Conservation (phyloP, 805 yeast genomes). For the Ogataea thermomethanolica region DNA sequence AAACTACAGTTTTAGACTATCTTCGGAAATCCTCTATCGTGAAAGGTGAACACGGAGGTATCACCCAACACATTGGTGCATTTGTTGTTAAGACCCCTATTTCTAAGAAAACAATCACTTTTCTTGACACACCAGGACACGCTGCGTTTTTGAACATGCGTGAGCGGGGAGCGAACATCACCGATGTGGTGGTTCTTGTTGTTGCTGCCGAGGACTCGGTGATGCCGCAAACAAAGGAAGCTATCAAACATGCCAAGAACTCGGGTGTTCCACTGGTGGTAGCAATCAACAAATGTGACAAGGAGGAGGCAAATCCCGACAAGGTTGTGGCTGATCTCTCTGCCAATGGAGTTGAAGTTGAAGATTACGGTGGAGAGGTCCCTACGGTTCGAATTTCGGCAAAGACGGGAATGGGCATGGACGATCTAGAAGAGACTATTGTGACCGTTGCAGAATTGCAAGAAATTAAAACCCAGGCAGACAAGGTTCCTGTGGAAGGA, state of each 20-base stretch:
- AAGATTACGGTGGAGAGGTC: slow-evolving; percentile 92
- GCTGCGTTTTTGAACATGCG: slow-evolving; percentile 96
- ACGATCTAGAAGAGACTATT: slow-evolving; percentile 83
- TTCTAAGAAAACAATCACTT: slow-evolving; percentile 75
- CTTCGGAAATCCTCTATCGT: slow-evolving; percentile 83
- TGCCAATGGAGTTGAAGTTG: slow-evolving; percentile 74
- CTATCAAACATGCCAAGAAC: slow-evolving; percentile 84
- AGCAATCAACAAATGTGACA: slow-evolving; percentile 91
- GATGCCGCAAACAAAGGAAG: slow-evolving; percentile 96
- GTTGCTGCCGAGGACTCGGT: slow-evolving; percentile 98
- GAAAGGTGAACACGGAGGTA: slow-evolving; percentile 87
- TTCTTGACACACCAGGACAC: slow-evolving; percentile 97
- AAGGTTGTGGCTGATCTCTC: slow-evolving; percentile 77
- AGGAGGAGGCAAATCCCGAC: slow-evolving; percentile 69
- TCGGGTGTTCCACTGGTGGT: slow-evolving; percentile 83
- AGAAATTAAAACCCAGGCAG: slow-evolving; percentile 64
- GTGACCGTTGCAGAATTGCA: slow-evolving; percentile 78
- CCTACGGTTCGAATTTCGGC: slow-evolving; percentile 89
- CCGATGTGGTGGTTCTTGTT: slow-evolving; percentile 88
- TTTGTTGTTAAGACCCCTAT: slow-evolving; percentile 80
- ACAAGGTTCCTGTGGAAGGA: slow-evolving; percentile 67
- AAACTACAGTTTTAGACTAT: slow-evolving; percentile 88
- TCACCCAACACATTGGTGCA: slow-evolving; percentile 97
- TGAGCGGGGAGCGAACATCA: slow-evolving; percentile 90
- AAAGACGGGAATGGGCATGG: slow-evolving; percentile 85